A percentile compares a stretch with the other conserved stretches of the same genome.
These are phyloP conservation scores for Volvox reticuliferus DNA, from an alignment of 139 green algal species.

Conservation along the genomic window DNA sequence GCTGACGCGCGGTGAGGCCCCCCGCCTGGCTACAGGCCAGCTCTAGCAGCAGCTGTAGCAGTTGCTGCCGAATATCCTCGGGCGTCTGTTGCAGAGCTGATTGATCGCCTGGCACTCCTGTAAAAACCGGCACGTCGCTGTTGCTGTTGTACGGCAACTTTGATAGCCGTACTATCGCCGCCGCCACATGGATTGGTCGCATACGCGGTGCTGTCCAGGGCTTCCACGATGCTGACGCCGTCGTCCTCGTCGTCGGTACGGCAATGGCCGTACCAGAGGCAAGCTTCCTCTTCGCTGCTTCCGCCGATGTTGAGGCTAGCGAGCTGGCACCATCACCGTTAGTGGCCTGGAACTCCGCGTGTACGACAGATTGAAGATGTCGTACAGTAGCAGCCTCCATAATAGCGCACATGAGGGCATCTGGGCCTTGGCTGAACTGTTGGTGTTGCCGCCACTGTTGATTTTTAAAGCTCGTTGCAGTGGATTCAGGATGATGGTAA, in stretches of 20 bases:
- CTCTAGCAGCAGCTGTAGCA: background rate
- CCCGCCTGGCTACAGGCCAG: background rate
- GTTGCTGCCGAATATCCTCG: background rate
- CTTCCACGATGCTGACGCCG: no score
- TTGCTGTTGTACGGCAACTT: background rate
- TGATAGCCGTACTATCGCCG: background rate
- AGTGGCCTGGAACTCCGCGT: background rate
- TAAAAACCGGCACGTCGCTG: background rate
- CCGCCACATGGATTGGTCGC: slow-evolving; percentile 27
- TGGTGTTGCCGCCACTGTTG: no score
- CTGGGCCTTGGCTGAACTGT: background rate
- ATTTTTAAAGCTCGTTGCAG: no score
- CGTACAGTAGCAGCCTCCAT: background rate
- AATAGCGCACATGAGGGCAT: slow-evolving; percentile 1
- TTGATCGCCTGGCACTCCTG: background rate
- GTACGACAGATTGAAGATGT: background rate
- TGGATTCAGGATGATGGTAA: no score
- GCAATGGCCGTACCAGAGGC: no score
- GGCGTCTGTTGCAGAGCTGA: background rate
- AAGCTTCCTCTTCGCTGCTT: background rate
- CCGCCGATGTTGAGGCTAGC: background rate
- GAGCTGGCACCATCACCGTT: no score
- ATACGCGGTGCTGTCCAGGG: background rate
- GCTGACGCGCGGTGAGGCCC: background rate
- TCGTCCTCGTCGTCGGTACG: no score